Evolutionary conservation across 345 rosid species (phyloP).

Genomic region (Corchorus olitorius): DNA sequence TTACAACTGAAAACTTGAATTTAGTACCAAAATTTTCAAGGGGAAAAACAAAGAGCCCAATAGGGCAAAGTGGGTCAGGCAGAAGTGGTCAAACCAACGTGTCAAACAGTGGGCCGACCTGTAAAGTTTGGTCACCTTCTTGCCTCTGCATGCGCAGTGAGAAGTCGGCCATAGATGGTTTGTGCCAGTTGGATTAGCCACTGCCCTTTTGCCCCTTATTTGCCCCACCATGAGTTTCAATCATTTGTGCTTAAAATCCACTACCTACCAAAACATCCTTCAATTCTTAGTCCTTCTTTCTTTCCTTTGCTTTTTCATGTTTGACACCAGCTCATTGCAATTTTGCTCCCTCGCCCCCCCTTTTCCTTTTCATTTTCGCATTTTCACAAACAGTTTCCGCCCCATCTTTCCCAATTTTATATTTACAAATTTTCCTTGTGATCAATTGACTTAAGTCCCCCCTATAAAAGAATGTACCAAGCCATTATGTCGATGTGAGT

Average conservation of each 20-base stretch:
- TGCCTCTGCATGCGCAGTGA: constrained; percentile 27
- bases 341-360: background rate
- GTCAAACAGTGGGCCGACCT: constrained; percentile 23
- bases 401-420: background rate
- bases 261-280: constrained; percentile 9
- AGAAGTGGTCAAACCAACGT: background rate
- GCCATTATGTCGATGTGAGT: background rate
- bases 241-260: constrained; percentile 11
- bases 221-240: constrained; percentile 3
- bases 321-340: background rate
- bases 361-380: background rate
- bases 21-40: too few relatives aligned
- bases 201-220: too few relatives aligned
- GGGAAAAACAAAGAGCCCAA: constrained; percentile 3
- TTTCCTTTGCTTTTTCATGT: background rate
- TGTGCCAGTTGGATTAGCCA: background rate
- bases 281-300: background rate
- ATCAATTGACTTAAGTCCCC: background rate
- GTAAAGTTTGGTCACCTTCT: background rate
- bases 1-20: background rate
- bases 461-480: background rate
- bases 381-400: background rate
- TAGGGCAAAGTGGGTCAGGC: background rate
- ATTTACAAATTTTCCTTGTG: background rate
- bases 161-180: constrained; percentile 1